Evolutionary conservation across 345 rosid species (phyloP).

Genomic region (Hirschfeldia incana): DNA sequence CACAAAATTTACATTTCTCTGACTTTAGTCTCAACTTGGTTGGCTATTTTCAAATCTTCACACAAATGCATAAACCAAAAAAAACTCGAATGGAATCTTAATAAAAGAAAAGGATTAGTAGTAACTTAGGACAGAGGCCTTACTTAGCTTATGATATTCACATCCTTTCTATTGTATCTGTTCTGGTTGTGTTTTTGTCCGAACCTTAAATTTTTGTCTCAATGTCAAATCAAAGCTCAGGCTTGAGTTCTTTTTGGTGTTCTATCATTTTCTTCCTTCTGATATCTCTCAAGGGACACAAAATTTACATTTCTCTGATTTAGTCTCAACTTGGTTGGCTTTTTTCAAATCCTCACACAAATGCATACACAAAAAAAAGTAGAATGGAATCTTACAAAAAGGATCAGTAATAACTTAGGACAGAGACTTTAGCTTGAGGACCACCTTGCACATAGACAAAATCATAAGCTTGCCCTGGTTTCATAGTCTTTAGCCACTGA

Average conservation of each 20-base stretch:
- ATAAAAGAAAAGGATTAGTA: no score
- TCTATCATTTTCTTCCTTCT: background rate
- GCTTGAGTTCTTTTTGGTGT: constrained; percentile 14
- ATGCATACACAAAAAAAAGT: background rate
- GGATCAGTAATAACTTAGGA: constrained; percentile 54
- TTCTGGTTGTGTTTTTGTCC: no score
- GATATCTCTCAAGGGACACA: constrained; percentile 7
- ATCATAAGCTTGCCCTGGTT: constrained; percentile 48
- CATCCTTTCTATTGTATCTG: no score
- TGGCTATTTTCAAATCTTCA: no score
- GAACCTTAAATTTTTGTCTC: no score
- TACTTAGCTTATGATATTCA: no score
- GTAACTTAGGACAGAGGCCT: no score
- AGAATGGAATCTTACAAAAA: background rate
- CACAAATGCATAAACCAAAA: no score
- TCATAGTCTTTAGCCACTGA: constrained; percentile 43
- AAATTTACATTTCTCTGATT: constrained; percentile 29
- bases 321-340: constrained; percentile 35
- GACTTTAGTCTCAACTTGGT: no score
- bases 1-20: no score
- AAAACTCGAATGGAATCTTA: no score
- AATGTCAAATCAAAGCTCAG: background rate
- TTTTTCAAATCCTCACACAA: background rate
- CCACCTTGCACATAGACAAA: constrained; percentile 79
- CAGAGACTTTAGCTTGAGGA: constrained; percentile 69